phyloP scores from a whole-genome alignment of 2,329 filamentous ascomycete species.

The Emergomyces pasteurianus region DNA sequence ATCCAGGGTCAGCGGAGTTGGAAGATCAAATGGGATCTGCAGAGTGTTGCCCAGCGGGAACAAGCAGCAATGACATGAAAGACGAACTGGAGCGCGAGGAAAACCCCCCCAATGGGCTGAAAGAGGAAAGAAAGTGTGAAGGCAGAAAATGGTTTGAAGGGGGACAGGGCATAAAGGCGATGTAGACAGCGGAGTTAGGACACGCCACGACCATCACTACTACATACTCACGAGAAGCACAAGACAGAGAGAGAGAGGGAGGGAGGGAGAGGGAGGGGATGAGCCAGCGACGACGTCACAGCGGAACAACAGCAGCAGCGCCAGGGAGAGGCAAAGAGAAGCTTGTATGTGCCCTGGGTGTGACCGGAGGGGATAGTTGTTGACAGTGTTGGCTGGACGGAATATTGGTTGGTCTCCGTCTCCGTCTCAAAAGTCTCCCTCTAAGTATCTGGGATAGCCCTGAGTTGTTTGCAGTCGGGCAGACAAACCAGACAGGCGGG shows the following conservation, averaged over 20 bases:
- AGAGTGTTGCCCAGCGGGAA: neutral
- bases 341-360: too few species aligned
- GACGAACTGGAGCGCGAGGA: neutral
- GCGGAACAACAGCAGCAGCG: neutral
- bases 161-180: neutral
- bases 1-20: too few species aligned
- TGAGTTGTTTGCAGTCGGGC: neutral
- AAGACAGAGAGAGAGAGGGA: too few species aligned
- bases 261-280: too few species aligned
- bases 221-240: too few species aligned
- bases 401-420: too few species aligned
- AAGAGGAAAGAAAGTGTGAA: neutral
- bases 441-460: neutral
- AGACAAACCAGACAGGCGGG: neutral
- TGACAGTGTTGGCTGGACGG: too few species aligned
- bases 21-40: neutral
- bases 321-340: neutral
- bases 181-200: neutral
- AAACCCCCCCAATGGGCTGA: neutral
- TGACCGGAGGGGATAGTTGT: too few species aligned
- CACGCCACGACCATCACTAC: neutral
- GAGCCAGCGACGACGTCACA: neutral
- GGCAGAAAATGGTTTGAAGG: neutral
- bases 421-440: neutral
- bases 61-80: neutral